phyloP scores from a whole-genome alignment of 495 filamentous ascomycete species.

The Penicillium crystallinum region DNA sequence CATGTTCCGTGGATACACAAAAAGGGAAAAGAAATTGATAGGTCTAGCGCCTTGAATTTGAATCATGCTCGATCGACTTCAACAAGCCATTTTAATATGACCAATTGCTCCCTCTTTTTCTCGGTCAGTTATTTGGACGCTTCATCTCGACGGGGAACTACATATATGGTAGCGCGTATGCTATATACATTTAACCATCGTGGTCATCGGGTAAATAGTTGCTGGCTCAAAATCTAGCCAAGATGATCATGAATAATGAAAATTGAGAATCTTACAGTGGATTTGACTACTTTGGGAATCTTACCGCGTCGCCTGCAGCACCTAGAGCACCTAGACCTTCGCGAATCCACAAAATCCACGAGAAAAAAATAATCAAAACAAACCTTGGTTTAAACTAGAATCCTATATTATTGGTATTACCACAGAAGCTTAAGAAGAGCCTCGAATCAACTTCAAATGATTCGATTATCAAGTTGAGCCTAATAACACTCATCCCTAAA shows the following conservation, averaged over 20 bases:
- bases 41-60: neutral
- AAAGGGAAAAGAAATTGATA: neutral
- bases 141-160: neutral
- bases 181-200: neutral
- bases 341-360: neutral
- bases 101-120: neutral
- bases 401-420: neutral
- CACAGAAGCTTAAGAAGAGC: conserved; percentile 7
- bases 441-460: neutral
- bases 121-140: neutral
- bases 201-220: neutral
- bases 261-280: neutral
- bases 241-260: neutral
- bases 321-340: conserved; percentile 6
- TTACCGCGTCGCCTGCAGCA: conserved; percentile 6
- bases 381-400: neutral
- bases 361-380: neutral
- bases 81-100: neutral
- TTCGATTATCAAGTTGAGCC: neutral
- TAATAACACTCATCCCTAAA: neutral
- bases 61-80: neutral
- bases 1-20: neutral
- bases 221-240: neutral
- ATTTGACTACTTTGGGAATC: neutral
- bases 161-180: neutral